Evolutionary conservation across 257 asterid genomes (phyloP).

Genomic region (Lithospermum erythrorhizon): DNA sequence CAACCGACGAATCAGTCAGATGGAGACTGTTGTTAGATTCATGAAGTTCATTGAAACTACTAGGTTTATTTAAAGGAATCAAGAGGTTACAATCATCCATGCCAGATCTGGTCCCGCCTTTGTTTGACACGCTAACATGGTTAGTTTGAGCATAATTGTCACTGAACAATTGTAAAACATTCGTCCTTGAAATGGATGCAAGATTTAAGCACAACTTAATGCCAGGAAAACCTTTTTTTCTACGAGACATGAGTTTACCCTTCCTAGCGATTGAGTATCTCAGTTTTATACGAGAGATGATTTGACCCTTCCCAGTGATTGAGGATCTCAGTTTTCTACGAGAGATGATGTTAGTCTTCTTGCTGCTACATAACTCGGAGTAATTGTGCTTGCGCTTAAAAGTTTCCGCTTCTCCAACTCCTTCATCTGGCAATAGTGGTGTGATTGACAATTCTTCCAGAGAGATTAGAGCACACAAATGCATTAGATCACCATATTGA

Average conservation of each 20-base stretch:
- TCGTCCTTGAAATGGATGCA: conserved; percentile 39
- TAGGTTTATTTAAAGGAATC: conserved; percentile 24
- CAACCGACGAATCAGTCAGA: conserved; percentile 21
- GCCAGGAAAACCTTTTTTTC: conserved; percentile 91
- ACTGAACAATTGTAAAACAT: conserved; percentile 38
- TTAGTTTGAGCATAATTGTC: conserved; percentile 18
- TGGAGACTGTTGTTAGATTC: conserved; percentile 24
- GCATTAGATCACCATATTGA: conserved; percentile 78
- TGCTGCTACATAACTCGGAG: conserved; percentile 36
- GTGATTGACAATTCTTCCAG: conserved; percentile 53
- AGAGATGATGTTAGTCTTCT: conserved; percentile 36
- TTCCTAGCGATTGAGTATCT: too few species aligned
- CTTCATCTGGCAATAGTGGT: conserved; percentile 70
- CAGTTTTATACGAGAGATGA: too few species aligned
- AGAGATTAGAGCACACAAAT: conserved; percentile 60
- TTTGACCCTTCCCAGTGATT: conserved; percentile 55
- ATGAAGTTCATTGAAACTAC: conserved; percentile 23
- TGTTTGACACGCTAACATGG: conserved; percentile 3
- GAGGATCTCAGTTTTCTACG: conserved; percentile 44
- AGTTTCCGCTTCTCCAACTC: conserved; percentile 84
- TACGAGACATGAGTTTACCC: too few species aligned
- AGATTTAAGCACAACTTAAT: conserved; percentile 52
- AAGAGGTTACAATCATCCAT: conserved; percentile 10
- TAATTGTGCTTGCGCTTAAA: conserved; percentile 48
- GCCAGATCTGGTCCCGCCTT: conserved; percentile 10